Base-by-base conservation (phyloP, 768 basidiomycete species). In the Trametopsis cervina region DNA sequence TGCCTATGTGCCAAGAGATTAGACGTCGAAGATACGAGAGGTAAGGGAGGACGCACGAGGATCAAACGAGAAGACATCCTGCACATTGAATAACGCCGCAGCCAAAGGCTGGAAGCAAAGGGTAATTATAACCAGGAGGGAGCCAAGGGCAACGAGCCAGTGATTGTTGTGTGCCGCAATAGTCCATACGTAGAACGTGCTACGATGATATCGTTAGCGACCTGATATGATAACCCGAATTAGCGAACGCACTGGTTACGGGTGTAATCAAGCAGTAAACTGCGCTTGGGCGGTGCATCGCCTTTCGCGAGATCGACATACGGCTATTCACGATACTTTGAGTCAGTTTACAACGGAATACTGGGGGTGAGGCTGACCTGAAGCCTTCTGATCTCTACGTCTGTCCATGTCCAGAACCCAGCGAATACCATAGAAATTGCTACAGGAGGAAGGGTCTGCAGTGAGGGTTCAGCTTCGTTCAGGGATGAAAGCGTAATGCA, bases 241-340 rank as follows among this genome's bases (percentile, higher is more conserved):
- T 13, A 25, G 3, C 4, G 24, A 29, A 54, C 65, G 10, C 44
- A 75, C 76, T 73, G 77, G n/a, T 64, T 63, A 18, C 74, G 68
- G 0, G 76, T 77, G 49, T 80, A 79, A 58, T 80, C 78, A 25
- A 80, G 59, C 11, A 80, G 60, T 12, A 79, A 60, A 60, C 75
- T 76, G 6, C 71, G 69, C 46, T 77, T 65, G 5, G 78, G 69
- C 0, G 75, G 73, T 1, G 77, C 71, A 49, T 78, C 70, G 1
- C 78, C 78, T 41, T 75, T 74, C 2, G 75, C 74, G 10, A 79
- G 72, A 51, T 78, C 77, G 20, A 80, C 71, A 55, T 79, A 80
- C 5, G 78, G 78, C 75, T 78, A 36, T n/a, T n/a, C n/a, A n/a
- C n/a, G n/a, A n/a, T n/a, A n/a, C n/a, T n/a, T n/a, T n/a, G 4